phyloP scores from a whole-genome alignment of 192 early-diverging fungal genomes.

The Coemansia sp. region DNA sequence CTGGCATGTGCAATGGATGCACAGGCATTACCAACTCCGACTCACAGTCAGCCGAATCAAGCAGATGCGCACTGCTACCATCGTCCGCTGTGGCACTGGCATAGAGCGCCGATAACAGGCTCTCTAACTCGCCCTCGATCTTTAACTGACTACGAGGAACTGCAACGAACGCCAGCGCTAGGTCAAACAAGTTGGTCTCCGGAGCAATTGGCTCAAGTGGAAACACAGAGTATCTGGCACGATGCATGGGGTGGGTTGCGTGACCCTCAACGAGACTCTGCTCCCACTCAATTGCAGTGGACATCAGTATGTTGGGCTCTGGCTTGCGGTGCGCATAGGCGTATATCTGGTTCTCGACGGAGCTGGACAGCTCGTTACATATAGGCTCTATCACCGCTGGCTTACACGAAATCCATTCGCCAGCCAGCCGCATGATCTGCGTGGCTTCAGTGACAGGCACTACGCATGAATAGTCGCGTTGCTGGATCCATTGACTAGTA shows the following conservation, averaged over 20 bases:
- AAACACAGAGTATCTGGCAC: slow-evolving; percentile 60
- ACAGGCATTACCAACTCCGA: slow-evolving; percentile 60
- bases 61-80: slow-evolving; percentile 23
- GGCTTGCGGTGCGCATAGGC: slow-evolving; percentile 43
- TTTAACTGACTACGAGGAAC: slow-evolving; percentile 50
- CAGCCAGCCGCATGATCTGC: slow-evolving; percentile 58
- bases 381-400: slow-evolving; percentile 38
- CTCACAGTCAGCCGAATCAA: slow-evolving; percentile 27
- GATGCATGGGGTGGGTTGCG: slow-evolving; percentile 74
- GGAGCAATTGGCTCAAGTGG: slow-evolving; percentile 59
- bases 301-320: slow-evolving; percentile 36
- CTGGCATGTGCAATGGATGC: slow-evolving; percentile 67
- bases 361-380: slow-evolving; percentile 60
- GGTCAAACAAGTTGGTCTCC: slow-evolving; percentile 47
- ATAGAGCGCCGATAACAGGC: slow-evolving; percentile 41
- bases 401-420: slow-evolving; percentile 46
- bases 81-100: slow-evolving; percentile 16
- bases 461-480: background rate
- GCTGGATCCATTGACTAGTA: slow-evolving; percentile 30
- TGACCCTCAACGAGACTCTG: slow-evolving; percentile 70
- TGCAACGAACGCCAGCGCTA: slow-evolving; percentile 56
- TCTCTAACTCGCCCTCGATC: slow-evolving; percentile 58
- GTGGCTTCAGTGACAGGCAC: slow-evolving; percentile 23
- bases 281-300: slow-evolving; percentile 66
- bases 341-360: slow-evolving; percentile 56